Evolutionary conservation across 2,329 filamentous ascomycete species (phyloP).

Genomic region (Dactylellina parvicollis): DNA sequence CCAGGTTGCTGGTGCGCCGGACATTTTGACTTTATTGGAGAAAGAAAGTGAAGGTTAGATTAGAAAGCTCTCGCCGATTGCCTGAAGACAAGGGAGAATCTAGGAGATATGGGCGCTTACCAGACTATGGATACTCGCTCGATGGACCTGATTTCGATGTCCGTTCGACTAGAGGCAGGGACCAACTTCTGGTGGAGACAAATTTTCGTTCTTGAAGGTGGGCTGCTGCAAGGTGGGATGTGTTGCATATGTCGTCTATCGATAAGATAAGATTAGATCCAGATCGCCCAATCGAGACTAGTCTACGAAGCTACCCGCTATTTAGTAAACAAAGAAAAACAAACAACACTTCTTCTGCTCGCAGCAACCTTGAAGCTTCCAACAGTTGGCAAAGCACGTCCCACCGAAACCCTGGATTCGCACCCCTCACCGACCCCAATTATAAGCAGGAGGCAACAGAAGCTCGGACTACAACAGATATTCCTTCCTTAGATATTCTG

Average conservation of each 20-base stretch:
- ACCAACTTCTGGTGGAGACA: neutral
- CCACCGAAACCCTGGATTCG: constrained; percentile 6
- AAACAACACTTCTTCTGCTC: constrained; percentile 36
- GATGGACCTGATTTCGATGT: constrained; percentile 3
- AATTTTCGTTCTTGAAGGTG: constrained; percentile 27
- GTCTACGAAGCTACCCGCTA: neutral
- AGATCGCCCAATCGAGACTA: neutral
- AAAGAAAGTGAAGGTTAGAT: neutral
- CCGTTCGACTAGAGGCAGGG: neutral
- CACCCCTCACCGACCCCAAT: neutral
- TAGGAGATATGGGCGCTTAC: neutral
- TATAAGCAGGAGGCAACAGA: neutral
- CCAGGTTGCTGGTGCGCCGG: constrained; percentile 40
- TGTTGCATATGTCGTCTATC: constrained; percentile 48
- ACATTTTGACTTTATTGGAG: constrained; percentile 46
- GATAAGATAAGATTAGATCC: constrained; percentile 52
- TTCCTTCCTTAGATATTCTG: neutral
- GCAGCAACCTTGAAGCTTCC: constrained; percentile 26
- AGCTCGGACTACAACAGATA: neutral
- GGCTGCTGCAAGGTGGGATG: constrained; percentile 52
- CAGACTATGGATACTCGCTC: neutral
- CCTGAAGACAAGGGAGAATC: neutral
- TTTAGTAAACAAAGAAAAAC: constrained; percentile 44
- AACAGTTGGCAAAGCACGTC: constrained; percentile 19
- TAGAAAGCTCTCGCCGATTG: neutral